phyloP scores from a whole-genome alignment of 176 grass and related monocot species.

The Leersia perrieri region DNA sequence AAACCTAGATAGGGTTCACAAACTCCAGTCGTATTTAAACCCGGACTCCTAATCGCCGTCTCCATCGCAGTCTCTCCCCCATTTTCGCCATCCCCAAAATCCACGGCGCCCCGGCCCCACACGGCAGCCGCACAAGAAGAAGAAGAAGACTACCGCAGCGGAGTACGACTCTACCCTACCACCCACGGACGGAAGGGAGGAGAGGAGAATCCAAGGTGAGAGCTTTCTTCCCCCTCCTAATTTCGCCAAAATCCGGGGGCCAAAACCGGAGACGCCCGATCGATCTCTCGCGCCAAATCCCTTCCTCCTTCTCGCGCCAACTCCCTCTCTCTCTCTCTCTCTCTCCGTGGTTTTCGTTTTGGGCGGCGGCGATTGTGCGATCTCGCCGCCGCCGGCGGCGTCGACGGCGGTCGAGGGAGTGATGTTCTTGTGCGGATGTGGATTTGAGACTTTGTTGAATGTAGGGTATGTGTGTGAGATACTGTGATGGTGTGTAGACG shows the following conservation, averaged over 20 bases:
- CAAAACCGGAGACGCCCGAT: background rate
- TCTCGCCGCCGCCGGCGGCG: background rate
- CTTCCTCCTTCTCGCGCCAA: background rate
- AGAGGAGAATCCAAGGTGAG: conserved; percentile 1
- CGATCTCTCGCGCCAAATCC: background rate
- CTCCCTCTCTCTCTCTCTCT: background rate
- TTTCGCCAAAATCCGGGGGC: conserved; percentile 8
- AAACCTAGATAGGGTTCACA: background rate
- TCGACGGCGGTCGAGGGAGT: background rate
- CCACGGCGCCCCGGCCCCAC: too few species aligned
- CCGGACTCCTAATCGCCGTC: background rate
- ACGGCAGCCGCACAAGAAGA: background rate
- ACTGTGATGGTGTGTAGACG: background rate
- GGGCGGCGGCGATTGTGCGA: background rate
- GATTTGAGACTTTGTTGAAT: too few species aligned
- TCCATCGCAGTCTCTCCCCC: background rate
- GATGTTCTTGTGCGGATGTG: too few species aligned
- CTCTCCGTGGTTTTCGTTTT: background rate
- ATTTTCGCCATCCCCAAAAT: background rate
- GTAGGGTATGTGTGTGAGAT: too few species aligned
- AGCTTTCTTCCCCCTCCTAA: background rate
- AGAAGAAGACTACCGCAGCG: too few species aligned
- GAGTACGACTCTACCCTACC: too few species aligned
- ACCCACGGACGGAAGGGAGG: too few species aligned
- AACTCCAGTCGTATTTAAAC: background rate